Base-by-base conservation (phyloP, 495 filamentous ascomycete genomes). In the Trichocladium antarcticum region DNA sequence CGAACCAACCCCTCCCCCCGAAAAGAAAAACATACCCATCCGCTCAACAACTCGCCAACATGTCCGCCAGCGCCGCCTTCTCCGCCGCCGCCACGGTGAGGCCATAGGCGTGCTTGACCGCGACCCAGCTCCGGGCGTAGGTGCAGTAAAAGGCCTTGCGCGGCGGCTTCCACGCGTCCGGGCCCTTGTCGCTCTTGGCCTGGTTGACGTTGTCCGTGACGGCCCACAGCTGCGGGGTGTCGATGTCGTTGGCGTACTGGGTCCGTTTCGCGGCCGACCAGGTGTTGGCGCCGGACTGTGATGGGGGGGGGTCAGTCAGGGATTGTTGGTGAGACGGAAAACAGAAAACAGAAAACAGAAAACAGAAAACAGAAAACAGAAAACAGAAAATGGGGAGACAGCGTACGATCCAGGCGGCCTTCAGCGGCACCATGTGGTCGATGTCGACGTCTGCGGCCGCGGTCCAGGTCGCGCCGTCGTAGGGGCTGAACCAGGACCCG, bases 141-240 rank as follows among this genome's bases (percentile, higher is more conserved):
- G 76, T 83, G 74, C 84, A 89, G 55, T 82, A 74, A 60, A 81
- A 87, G n/a, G 73, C 75, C 1, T 63, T 55, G 17, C 84, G 65
- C 0, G 81, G 74, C 8, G 84, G 84, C 72, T 86, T 82, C 84
- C 84, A 89, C 4, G 58, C 59, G 56, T 89, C 84, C 0, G 84
- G 84, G 11, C 76, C 76, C 50, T 72, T 69, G 56, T 85, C 83
- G 9, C 83, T 66, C 71, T 89, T 89, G 0, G 68, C 45, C 55
- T 78, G 68, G 64, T 89, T 89, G 34, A 87, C 80, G 44, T 77
- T 80, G 52, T 83, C 81, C 0, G 84, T 87, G 40, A 89, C 82
- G 3, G 84, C 80, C 57, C 83, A 71, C 9, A 87, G 71, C 67
- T 87, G 83, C 0, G 84, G 84, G 32, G 78, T 73, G 0, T 61